Conservation (phyloP, 345 rosid genomes). For the Ailanthus altissimus region DNA sequence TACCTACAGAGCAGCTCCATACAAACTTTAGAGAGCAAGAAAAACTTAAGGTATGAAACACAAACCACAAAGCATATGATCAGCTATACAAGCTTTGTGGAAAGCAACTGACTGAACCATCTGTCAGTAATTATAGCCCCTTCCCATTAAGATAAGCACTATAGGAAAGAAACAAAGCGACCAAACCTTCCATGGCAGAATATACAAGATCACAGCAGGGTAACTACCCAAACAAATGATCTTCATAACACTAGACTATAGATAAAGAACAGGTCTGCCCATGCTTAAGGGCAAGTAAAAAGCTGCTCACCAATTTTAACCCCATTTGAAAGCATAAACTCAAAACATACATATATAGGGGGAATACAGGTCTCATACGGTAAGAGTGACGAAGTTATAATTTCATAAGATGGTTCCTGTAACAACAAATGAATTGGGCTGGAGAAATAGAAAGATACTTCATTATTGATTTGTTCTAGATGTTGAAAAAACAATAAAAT, state of each 20-base stretch:
- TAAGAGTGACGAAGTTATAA: not conserved
- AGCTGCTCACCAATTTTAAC: not conserved
- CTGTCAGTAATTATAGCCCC: not conserved
- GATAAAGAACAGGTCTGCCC: not conserved
- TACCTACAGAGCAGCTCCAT: slow-evolving; percentile 10
- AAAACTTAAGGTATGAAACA: not conserved
- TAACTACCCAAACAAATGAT: not conserved
- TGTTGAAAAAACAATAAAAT: not conserved
- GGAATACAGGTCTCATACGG: not conserved
- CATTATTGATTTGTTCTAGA: not conserved
- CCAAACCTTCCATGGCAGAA: not conserved
- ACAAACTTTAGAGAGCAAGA: not conserved
- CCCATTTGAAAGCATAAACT: not conserved
- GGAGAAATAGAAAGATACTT: not conserved
- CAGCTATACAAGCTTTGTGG: not conserved
- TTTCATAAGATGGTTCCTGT: not conserved
- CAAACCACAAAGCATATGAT: slow-evolving; percentile 3
- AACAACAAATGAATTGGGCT: not conserved
- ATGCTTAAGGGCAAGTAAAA: not conserved
- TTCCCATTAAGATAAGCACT: not conserved
- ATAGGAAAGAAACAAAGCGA: not conserved
- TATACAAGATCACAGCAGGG: not conserved
- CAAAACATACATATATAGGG: not conserved
- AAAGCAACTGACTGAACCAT: too few relatives aligned
- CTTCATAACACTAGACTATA: not conserved